Evolutionary conservation across 805 yeast genomes (phyloP).

Genomic region (baker's yeast (Saccharomyces cerevisiae)): DNA sequence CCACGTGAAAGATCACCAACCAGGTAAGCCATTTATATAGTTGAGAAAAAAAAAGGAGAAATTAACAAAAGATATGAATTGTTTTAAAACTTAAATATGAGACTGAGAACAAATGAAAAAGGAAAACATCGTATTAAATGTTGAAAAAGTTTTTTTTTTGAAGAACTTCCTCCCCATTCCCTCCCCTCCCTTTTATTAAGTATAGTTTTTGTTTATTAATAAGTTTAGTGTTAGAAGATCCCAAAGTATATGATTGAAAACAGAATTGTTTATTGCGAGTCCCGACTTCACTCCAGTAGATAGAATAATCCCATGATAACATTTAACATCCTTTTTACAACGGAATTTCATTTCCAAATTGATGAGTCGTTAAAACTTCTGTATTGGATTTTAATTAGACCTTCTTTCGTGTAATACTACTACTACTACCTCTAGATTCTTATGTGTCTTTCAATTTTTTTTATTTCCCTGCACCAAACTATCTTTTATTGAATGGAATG

Average conservation of each 20-base stretch:
- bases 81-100: not conserved
- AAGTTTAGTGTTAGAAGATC: not conserved
- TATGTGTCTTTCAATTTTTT: not conserved
- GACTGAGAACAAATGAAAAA: not conserved
- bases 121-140: not conserved
- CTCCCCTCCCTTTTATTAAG: not conserved
- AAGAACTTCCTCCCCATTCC: not conserved
- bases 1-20: slow-evolving; percentile 69
- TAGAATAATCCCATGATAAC: not conserved
- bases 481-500: not conserved
- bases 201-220: slow-evolving; percentile 6
- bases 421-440: not conserved
- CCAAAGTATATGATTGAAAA: not conserved
- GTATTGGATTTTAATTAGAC: not conserved
- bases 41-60: not conserved
- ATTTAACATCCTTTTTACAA: not conserved
- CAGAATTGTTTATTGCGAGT: not conserved
- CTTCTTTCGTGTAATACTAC: not conserved
- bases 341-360: not conserved
- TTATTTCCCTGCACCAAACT: not conserved
- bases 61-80: not conserved
- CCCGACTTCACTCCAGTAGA: not conserved
- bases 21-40: slow-evolving; percentile 40
- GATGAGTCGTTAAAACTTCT: not conserved
- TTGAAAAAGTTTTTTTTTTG: not conserved